These are phyloP conservation scores for Zalaria obscura DNA, from an alignment of 2,329 filamentous ascomycete genomes.

Conservation along the genomic window DNA sequence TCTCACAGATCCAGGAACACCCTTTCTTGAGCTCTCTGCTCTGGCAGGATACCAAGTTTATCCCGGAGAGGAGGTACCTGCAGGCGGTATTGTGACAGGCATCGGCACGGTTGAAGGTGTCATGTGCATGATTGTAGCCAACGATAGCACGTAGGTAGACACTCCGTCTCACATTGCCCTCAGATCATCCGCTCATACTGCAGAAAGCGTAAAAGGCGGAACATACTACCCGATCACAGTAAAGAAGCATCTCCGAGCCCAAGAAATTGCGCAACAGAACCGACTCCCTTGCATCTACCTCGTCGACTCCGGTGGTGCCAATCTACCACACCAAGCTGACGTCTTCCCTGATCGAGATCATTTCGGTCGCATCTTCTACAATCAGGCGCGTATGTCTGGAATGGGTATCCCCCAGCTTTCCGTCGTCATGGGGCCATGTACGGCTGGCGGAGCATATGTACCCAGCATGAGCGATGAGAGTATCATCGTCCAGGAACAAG, in stretches of 20 bases:
- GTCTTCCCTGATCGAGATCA: conserved; percentile 93
- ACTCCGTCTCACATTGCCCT: too few relatives aligned
- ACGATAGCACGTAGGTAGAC: conserved; percentile 59
- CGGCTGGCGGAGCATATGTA: conserved; percentile 88
- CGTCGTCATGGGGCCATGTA: conserved; percentile 95
- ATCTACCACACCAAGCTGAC: conserved; percentile 86
- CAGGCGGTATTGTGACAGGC: conserved; percentile 84
- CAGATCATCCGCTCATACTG: not conserved
- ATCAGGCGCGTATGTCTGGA: conserved; percentile 87
- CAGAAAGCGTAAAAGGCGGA: conserved; percentile 62
- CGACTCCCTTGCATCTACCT: conserved; percentile 78
- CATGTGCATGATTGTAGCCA: conserved; percentile 83
- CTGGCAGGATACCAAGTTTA: conserved; percentile 80
- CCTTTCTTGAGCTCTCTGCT: conserved; percentile 87
- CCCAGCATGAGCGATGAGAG: conserved; percentile 95
- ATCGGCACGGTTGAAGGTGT: conserved; percentile 84
- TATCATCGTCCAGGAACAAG: conserved; percentile 90
- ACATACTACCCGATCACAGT: conserved; percentile 96
- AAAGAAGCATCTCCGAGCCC: conserved; percentile 90
- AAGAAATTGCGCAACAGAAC: conserved; percentile 83
- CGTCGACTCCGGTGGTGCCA: conserved; percentile 89
- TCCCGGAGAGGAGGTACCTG: conserved; percentile 71
- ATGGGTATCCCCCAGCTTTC: conserved; percentile 83
- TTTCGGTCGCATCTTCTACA: conserved; percentile 96
- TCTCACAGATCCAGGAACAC: conserved; percentile 75